phyloP scores from a whole-genome alignment of 2,329 filamentous ascomycete species.

The Hypoxylon sp. region DNA sequence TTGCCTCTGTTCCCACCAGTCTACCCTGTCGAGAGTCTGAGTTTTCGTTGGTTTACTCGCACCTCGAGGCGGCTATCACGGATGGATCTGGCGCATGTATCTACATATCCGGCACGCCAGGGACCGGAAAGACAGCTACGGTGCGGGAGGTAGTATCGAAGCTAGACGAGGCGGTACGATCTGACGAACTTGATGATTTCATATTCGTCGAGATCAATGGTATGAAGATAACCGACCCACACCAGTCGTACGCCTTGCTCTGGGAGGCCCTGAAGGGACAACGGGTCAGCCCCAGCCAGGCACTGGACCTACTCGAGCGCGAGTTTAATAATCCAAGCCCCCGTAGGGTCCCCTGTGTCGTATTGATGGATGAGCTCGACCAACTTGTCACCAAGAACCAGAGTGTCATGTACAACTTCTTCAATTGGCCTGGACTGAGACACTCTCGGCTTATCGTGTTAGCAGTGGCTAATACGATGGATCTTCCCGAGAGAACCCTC shows the following conservation, averaged over 20 bases:
- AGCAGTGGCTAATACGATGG: conserved; percentile 99
- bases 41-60: conserved; percentile 90
- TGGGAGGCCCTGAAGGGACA: conserved; percentile 97
- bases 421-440: conserved; percentile 95
- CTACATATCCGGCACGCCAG: conserved; percentile 98
- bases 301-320: conserved; percentile 86
- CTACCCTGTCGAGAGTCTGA: conserved; percentile 92
- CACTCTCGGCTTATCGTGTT: conserved; percentile 95
- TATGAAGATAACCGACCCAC: conserved; percentile 98
- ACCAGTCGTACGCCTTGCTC: conserved; percentile 92
- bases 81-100: conserved; percentile 96
- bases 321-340: conserved; percentile 94
- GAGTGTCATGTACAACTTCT: conserved; percentile 99
- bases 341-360: conserved; percentile 90
- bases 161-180: conserved; percentile 84
- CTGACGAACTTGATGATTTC: conserved; percentile 96
- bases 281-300: conserved; percentile 89
- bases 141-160: conserved; percentile 93
- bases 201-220: conserved; percentile 99
- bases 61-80: conserved; percentile 92
- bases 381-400: conserved; percentile 98
- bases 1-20: conserved; percentile 88
- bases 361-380: conserved; percentile 98
- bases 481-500: conserved; percentile 91
- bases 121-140: conserved; percentile 96